Evolutionary conservation across 2,329 filamentous ascomycete genomes (phyloP).

Genomic region (Diaporthe nobilis): DNA sequence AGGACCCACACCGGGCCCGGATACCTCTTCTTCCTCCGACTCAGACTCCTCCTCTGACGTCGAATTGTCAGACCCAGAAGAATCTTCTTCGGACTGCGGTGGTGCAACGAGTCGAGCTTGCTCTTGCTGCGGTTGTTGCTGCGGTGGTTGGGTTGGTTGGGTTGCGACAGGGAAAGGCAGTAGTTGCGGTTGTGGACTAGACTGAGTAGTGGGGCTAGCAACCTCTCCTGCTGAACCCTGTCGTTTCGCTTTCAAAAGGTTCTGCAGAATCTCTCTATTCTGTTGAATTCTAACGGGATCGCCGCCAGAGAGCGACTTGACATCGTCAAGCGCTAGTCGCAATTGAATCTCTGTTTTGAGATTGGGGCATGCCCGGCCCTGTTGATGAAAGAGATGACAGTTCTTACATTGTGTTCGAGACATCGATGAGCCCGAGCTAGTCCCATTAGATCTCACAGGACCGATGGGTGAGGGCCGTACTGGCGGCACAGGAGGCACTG

Average conservation of each 20-base stretch:
- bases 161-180: background rate
- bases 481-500: constrained; percentile 5
- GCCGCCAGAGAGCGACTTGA: constrained; percentile 59
- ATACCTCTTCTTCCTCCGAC: constrained; percentile 3
- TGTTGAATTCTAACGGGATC: background rate
- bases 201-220: background rate
- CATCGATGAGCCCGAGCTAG: constrained; percentile 50
- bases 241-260: constrained; percentile 28
- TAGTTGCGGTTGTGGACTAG: constrained; percentile 26
- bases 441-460: background rate
- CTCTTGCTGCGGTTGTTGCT: constrained; percentile 17
- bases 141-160: constrained; percentile 8
- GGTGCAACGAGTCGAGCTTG: constrained; percentile 30
- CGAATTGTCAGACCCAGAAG: constrained; percentile 16
- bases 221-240: background rate
- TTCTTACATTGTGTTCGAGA: constrained; percentile 74
- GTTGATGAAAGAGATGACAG: constrained; percentile 74
- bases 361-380: constrained; percentile 71
- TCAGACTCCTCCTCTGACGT: constrained; percentile 20
- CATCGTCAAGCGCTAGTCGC: constrained; percentile 72
- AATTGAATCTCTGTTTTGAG: constrained; percentile 75
- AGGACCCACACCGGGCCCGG: background rate
- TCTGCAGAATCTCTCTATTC: constrained; percentile 35
- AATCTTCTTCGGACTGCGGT: background rate
- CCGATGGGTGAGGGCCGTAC: background rate